These are phyloP conservation scores for Zangia roseola DNA, from an alignment of 768 basidiomycete species.

Conservation along the genomic window DNA sequence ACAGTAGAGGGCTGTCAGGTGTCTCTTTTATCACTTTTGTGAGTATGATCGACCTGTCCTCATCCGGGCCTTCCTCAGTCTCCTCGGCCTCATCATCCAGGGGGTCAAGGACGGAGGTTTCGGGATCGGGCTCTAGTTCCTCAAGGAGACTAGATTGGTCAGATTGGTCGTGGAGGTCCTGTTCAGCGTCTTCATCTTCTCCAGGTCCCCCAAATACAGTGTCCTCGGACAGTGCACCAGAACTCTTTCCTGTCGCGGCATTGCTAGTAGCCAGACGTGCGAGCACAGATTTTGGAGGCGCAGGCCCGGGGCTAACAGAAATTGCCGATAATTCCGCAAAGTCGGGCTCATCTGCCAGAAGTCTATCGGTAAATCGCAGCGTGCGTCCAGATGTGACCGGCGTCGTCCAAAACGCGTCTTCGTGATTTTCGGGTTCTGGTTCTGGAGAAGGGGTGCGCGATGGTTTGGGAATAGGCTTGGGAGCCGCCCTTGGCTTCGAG, in stretches of 20 bases:
- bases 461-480: slow-evolving; percentile 13
- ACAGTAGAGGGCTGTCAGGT: not conserved
- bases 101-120: not conserved
- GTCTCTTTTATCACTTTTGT: slow-evolving; percentile 11
- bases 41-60: slow-evolving; percentile 33
- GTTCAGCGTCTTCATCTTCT: slow-evolving; percentile 2
- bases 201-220: slow-evolving; percentile 6
- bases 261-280: slow-evolving; percentile 19
- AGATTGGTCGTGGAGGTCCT: slow-evolving; percentile 12
- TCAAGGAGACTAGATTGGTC: slow-evolving; percentile 16
- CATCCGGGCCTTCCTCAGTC: slow-evolving; percentile 20
- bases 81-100: slow-evolving; percentile 6
- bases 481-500: slow-evolving; percentile 8
- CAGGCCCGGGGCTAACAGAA: slow-evolving; percentile 42
- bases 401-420: slow-evolving; percentile 65
- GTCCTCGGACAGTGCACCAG: slow-evolving; percentile 1
- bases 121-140: slow-evolving; percentile 5
- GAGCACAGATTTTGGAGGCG: slow-evolving; percentile 30
- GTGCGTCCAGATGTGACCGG: slow-evolving; percentile 53
- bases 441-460: slow-evolving; percentile 20
- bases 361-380: slow-evolving; percentile 61
- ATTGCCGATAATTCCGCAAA: slow-evolving; percentile 47
- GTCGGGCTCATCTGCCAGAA: slow-evolving; percentile 63
- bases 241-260: slow-evolving; percentile 7
- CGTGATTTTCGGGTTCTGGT: slow-evolving; percentile 37